Evolutionary conservation across 352 stramenopile genomes (phyloP), one percentile per base, ranked within the genome.

Genomic region (Pythium dissotocum): DNA sequence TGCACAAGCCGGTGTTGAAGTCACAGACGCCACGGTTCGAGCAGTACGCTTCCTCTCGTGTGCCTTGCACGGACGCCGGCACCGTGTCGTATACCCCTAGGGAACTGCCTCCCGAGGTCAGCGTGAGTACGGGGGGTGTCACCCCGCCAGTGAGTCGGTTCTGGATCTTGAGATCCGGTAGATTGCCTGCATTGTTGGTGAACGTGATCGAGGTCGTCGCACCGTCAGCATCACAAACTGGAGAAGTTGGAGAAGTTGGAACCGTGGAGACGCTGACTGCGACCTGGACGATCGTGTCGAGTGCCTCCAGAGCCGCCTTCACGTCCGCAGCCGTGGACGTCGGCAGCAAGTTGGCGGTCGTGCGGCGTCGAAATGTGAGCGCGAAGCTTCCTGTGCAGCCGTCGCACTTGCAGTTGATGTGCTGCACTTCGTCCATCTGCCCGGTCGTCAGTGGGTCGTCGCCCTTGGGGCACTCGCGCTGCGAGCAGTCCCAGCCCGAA

Each of bases 11-110:
- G 0, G 74, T 82, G 12, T 40, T 65, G 24, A 77, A 71, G 38
- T 96, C 77, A 33, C 88, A 97, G 2, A 61, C 40, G 21, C 89
- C 88, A 36, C 76, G 79, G 69, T 98, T 98, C 0, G 89, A 94
- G 71, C 95, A 98, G 71, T 96, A 78, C 5, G 57, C 68, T 44
- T 85, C 76, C 44, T 89, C 82, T 3, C 78, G 79, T 0, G 76
- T 90, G 21, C 85, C 85, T 24, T 74, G 61, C 13, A 69, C 70
- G 13, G 61, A 54, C 16, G 62, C 48, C 2, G n/a, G 38, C 1
- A 59, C 26, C 7, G 26, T 48, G 24, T 63, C 66, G 52, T 70
- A 70, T 6, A 65, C 12, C 0, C 48, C 69, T 2, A 53, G 4
- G 14, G 51, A 42, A 6, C 46, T 40, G 3, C 58, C 52, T 24